phyloP scores from a whole-genome alignment of 495 filamentous ascomycete genomes.

The Chaetomium fimeti region DNA sequence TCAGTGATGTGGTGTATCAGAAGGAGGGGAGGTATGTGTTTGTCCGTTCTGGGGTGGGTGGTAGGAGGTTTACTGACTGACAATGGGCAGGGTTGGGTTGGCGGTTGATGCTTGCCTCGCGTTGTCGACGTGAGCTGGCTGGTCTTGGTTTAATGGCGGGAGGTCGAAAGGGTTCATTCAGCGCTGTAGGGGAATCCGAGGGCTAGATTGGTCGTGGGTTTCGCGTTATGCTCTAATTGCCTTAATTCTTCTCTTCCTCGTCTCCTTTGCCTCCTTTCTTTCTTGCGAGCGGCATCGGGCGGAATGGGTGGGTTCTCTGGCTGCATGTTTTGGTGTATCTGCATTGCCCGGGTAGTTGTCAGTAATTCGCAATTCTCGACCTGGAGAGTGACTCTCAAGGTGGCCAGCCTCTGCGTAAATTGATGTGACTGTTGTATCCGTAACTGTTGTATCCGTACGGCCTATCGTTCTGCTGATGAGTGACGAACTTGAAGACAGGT shows the following conservation, averaged over 20 bases:
- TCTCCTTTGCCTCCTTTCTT: background rate
- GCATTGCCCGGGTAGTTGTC: conserved; percentile 12
- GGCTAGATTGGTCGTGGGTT: no score
- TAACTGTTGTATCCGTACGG: background rate
- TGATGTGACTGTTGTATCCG: background rate
- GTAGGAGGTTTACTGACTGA: conserved; percentile 17
- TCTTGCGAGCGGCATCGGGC: background rate
- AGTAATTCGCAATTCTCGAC: background rate
- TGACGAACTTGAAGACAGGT: no score
- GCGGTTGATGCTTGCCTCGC: conserved; percentile 92
- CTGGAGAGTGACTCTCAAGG: no score
- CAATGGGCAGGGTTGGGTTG: conserved; percentile 66
- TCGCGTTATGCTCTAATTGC: no score
- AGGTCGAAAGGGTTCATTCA: background rate
- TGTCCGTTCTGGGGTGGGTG: no score
- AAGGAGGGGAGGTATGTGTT: conserved; percentile 81
- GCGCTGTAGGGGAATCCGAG: no score
- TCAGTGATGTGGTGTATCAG: conserved; percentile 88
- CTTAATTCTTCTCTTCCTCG: background rate
- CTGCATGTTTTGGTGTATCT: conserved; percentile 18
- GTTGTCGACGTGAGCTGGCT: conserved; percentile 52
- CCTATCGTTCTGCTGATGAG: no score
- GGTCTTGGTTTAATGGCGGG: no score
- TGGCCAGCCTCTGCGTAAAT: background rate
- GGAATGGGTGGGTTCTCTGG: conserved; percentile 11